phyloP scores from a whole-genome alignment of 1,139 yeast species.

The Hemisphaericaspora xylofermentans region DNA sequence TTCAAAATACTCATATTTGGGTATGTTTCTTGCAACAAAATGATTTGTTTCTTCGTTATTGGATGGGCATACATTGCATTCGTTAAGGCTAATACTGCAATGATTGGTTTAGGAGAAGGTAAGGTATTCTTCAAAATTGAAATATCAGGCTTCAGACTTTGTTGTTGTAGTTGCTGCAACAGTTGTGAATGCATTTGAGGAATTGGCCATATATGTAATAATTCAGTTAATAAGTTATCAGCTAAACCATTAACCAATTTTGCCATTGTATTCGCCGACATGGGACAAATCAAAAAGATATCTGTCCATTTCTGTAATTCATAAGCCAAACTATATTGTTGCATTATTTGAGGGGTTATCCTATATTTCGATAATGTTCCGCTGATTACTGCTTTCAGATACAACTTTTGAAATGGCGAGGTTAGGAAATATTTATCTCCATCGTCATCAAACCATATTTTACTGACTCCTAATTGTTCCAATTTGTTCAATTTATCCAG shows the following conservation, averaged over 20 bases:
- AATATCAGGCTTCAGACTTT: constrained; percentile 13
- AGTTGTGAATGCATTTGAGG: constrained; percentile 13
- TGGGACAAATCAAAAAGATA: constrained; percentile 32
- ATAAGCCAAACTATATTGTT: constrained; percentile 20
- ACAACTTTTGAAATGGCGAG: constrained; percentile 14
- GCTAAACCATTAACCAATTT: constrained; percentile 28
- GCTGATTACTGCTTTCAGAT: constrained; percentile 13
- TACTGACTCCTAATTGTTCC: constrained; percentile 24
- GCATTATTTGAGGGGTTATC: constrained; percentile 12
- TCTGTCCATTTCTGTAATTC: constrained; percentile 32
- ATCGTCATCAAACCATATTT: constrained; percentile 30
- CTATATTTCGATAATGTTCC: constrained; percentile 5
- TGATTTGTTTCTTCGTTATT: constrained; percentile 26
- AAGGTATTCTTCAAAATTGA: constrained; percentile 22
- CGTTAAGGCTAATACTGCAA: constrained; percentile 29
- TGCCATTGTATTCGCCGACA: constrained; percentile 31
- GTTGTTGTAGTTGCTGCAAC: constrained; percentile 5
- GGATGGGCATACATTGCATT: constrained; percentile 33
- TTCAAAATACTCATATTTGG: constrained; percentile 29
- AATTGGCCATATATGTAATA: constrained; percentile 28
- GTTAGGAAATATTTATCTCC: constrained; percentile 20
- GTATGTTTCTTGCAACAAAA: constrained; percentile 24
- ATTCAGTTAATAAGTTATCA: constrained; percentile 27
- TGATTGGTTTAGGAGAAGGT: constrained; percentile 25
- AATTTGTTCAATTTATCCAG: constrained; percentile 25